A percentile compares a stretch with the other conserved stretches of the same genome.
phyloP scores from a whole-genome alignment of 495 filamentous ascomycete genomes.

The Penicillium diatomitis region DNA sequence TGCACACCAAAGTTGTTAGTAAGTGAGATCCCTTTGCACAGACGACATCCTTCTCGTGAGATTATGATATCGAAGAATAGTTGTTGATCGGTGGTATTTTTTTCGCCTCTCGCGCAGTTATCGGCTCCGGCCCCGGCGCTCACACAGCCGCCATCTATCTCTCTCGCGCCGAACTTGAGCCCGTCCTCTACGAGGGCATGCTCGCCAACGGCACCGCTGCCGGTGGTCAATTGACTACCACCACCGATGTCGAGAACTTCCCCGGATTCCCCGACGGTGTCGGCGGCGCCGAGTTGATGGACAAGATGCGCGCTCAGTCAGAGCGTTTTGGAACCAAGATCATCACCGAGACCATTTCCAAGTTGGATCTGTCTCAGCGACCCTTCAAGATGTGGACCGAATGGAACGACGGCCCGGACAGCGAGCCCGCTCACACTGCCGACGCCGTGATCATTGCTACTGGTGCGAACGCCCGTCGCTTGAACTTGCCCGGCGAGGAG shows the following conservation, averaged over 20 bases:
- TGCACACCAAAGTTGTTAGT: conserved; percentile 77
- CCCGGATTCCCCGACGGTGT: conserved; percentile 88
- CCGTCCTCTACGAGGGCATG: conserved; percentile 94
- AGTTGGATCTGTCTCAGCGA: conserved; percentile 72
- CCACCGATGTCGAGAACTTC: conserved; percentile 96
- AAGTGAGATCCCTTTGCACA: conserved; percentile 21
- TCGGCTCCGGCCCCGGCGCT: conserved; percentile 92
- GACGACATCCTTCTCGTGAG: too few relatives aligned
- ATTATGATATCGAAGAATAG: not conserved
- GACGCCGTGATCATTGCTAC: conserved; percentile 92
- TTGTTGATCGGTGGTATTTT: conserved; percentile 7
- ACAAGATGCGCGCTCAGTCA: conserved; percentile 86
- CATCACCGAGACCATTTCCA: conserved; percentile 82
- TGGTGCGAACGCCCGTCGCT: conserved; percentile 77
- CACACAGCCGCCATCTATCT: conserved; percentile 97
- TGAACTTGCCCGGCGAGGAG: conserved; percentile 81
- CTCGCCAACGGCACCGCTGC: conserved; percentile 94
- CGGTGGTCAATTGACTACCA: conserved; percentile 93
- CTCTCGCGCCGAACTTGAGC: conserved; percentile 78
- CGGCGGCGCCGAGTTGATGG: conserved; percentile 82
- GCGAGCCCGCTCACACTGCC: conserved; percentile 64
- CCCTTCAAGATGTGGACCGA: conserved; percentile 92
- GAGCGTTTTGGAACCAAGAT: conserved; percentile 86
- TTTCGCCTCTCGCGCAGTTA: conserved; percentile 30
- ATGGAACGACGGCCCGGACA: conserved; percentile 61